Conservation (phyloP, 1,284 basidiomycete species). For the Malassezia yamatoensis region DNA sequence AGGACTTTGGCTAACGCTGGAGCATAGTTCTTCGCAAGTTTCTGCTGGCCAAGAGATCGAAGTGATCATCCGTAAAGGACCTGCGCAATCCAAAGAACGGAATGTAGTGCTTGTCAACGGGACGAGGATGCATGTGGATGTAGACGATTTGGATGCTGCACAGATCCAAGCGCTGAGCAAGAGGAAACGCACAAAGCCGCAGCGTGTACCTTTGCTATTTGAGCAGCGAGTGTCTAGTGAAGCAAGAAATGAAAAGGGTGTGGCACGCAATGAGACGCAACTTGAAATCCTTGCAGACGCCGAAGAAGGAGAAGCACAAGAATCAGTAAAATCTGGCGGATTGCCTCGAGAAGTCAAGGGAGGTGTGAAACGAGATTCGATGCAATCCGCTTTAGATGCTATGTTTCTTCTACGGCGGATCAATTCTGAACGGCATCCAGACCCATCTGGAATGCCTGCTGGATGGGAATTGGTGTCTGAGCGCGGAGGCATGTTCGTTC, state of each 20-base stretch:
- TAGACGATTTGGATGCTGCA: constrained; percentile 77
- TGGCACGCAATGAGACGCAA: not conserved
- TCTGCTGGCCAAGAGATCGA: constrained; percentile 60
- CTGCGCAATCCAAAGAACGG: constrained; percentile 53
- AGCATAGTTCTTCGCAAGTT: constrained; percentile 68
- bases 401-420: constrained; percentile 39
- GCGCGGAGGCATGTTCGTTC: constrained; percentile 64
- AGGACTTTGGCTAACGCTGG: constrained; percentile 89
- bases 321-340: not conserved
- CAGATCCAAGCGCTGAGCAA: constrained; percentile 73
- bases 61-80: constrained; percentile 60
- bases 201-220: constrained; percentile 76
- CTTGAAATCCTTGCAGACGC: not conserved
- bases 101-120: constrained; percentile 83
- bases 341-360: not conserved
- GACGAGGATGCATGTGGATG: constrained; percentile 70
- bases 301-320: not conserved
- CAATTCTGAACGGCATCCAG: constrained; percentile 47
- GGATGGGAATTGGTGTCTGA: constrained; percentile 75
- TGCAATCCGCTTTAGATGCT: constrained; percentile 41
- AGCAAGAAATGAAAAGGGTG: not conserved
- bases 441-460: constrained; percentile 51
- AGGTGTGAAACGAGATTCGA: constrained; percentile 12
- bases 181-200: constrained; percentile 75
- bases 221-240: not conserved